These are phyloP conservation scores for Suillus fuscotomentosus DNA, from an alignment of 768 basidiomycete species.

Conservation along the genomic window DNA sequence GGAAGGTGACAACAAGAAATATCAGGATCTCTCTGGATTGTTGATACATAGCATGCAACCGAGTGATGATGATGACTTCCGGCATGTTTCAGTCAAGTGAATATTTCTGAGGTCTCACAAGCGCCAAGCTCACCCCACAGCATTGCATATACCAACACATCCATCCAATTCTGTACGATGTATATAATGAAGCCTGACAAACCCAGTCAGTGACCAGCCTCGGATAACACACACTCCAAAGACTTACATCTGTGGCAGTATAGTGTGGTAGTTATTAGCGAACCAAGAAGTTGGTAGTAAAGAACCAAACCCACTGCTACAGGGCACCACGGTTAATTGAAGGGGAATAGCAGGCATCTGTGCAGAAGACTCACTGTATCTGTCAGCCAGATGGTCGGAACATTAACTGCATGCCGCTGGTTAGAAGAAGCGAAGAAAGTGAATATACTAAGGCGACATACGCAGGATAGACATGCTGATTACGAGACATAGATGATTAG, in stretches of 20 bases:
- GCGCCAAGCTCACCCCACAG: neutral
- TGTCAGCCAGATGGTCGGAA: neutral
- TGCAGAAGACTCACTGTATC: neutral
- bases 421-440: neutral
- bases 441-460: neutral
- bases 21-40: neutral
- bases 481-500: neutral
- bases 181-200: neutral
- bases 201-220: neutral
- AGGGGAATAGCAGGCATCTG: neutral
- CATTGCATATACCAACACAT: neutral
- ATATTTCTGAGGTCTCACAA: neutral
- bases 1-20: neutral
- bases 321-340: neutral
- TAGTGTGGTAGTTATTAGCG: neutral
- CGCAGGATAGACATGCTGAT: neutral
- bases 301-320: neutral
- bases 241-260: neutral
- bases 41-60: neutral
- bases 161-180: neutral
- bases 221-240: neutral
- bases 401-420: neutral
- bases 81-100: neutral
- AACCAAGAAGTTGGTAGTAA: neutral
- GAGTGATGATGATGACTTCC: neutral